Evolutionary conservation across 306 rosid genomes (phyloP).

Genomic region (Rubus idaeus): DNA sequence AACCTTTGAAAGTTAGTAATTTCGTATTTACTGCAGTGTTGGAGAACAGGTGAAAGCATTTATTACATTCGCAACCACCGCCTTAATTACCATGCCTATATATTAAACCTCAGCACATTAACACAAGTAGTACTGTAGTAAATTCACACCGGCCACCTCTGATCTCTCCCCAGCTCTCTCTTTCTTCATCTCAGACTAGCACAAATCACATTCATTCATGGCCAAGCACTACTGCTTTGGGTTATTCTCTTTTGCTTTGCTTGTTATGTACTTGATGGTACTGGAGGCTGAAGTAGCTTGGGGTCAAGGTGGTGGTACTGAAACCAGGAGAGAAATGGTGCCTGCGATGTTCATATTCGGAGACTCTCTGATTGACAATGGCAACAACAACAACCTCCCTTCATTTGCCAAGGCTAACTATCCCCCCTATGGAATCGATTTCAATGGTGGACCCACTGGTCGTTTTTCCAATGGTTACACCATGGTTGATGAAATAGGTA

Average conservation of each 20-base stretch:
- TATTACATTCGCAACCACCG: slow-evolving; percentile 57
- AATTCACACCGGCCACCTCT: neutral
- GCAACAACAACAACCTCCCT: slow-evolving; percentile 81
- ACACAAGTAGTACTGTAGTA: neutral
- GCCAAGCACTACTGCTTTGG: slow-evolving; percentile 22
- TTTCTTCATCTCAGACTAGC: neutral
- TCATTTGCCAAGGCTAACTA: slow-evolving; percentile 94
- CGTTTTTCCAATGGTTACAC: slow-evolving; percentile 92
- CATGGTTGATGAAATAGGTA: slow-evolving; percentile 76
- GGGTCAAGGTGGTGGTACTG: slow-evolving; percentile 38
- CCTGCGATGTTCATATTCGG: slow-evolving; percentile 96
- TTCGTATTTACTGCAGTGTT: slow-evolving; percentile 40
- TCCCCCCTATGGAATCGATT: slow-evolving; percentile 89
- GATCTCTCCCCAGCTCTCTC: neutral
- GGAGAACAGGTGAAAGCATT: slow-evolving; percentile 56
- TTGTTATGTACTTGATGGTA: slow-evolving; percentile 27
- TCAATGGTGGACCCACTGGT: slow-evolving; percentile 84
- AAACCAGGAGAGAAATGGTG: slow-evolving; percentile 44
- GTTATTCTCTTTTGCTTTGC: slow-evolving; percentile 6
- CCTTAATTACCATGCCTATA: slow-evolving; percentile 19
- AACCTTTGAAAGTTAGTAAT: neutral
- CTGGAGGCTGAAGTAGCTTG: slow-evolving; percentile 14
- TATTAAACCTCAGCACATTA: slow-evolving; percentile 13
- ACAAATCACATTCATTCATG: slow-evolving; percentile 32
- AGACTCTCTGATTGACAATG: slow-evolving; percentile 91